These are phyloP conservation scores for Termitomyces sp. DNA, from an alignment of 768 basidiomycete species.

Conservation along the genomic window DNA sequence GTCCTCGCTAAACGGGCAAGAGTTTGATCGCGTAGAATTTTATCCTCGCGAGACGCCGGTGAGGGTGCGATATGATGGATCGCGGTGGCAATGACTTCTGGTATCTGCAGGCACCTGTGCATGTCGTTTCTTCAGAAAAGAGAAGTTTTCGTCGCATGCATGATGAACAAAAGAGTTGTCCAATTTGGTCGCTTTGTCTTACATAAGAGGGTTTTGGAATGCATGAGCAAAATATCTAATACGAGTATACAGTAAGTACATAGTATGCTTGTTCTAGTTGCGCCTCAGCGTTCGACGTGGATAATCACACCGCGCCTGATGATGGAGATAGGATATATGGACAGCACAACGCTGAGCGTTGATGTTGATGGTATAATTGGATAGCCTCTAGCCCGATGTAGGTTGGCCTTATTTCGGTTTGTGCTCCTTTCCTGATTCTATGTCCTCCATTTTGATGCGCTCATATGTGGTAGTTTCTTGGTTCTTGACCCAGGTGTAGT, in stretches of 20 bases:
- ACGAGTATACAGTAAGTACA: background rate
- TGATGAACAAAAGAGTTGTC: background rate
- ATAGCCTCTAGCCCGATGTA: background rate
- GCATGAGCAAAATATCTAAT: background rate
- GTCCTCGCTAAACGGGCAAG: constrained; percentile 11
- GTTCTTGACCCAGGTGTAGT: constrained; percentile 89
- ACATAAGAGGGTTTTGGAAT: background rate
- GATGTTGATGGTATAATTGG: constrained; percentile 9
- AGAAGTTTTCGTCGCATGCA: background rate
- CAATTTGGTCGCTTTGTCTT: background rate
- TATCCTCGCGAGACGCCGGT: no score
- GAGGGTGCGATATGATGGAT: no score
- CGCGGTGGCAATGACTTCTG: no score
- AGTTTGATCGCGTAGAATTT: background rate
- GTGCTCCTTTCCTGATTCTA: constrained; percentile 47
- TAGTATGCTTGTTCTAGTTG: background rate
- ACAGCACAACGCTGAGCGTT: background rate
- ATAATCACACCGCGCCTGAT: background rate
- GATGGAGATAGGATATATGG: constrained; percentile 7
- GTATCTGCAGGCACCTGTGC: no score
- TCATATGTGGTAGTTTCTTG: constrained; percentile 60
- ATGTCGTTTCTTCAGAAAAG: no score
- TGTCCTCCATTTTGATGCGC: constrained; percentile 59
- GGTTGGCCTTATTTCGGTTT: constrained; percentile 15
- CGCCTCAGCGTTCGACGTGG: background rate